Evolutionary conservation across 768 basidiomycete species (phyloP).

Genomic region (Tylopilus sp.): DNA sequence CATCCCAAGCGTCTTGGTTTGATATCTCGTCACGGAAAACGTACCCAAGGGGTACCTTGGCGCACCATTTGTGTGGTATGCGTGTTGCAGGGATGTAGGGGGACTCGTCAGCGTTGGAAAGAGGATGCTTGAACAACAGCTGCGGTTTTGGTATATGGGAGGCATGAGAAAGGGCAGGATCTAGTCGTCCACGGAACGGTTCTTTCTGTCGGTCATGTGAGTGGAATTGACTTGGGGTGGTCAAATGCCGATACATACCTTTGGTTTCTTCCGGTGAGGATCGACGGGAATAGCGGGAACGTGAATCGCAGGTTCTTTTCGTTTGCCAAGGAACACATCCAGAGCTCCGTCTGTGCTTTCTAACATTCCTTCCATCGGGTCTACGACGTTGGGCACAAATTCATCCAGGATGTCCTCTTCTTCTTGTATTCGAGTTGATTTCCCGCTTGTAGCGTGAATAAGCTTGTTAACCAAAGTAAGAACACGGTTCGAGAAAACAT

Average conservation of each 20-base stretch:
- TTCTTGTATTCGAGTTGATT: conserved; percentile 40
- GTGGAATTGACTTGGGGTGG: not conserved
- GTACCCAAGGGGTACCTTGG: conserved; percentile 78
- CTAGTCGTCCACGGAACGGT: conserved; percentile 42
- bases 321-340: conserved; percentile 72
- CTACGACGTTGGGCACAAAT: conserved; percentile 75
- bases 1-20: conserved; percentile 19
- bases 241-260: conserved; percentile 24
- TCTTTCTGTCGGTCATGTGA: conserved; percentile 31
- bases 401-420: conserved; percentile 85
- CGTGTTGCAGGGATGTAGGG: conserved; percentile 59
- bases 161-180: conserved; percentile 70
- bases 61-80: conserved; percentile 76
- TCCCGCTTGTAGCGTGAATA: conserved; percentile 47
- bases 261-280: conserved; percentile 24
- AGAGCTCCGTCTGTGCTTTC: conserved; percentile 85
- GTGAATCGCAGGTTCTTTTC: conserved; percentile 61
- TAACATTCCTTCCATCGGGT: conserved; percentile 78
- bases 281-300: conserved; percentile 41
- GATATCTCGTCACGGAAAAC: conserved; percentile 33
- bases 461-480: conserved; percentile 65
- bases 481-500: conserved; percentile 62
- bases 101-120: conserved; percentile 52
- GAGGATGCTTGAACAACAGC: conserved; percentile 55
- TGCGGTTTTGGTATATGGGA: conserved; percentile 81